phyloP scores from a whole-genome alignment of 169 alveolate species.

The Cryptosporidium sp. region DNA sequence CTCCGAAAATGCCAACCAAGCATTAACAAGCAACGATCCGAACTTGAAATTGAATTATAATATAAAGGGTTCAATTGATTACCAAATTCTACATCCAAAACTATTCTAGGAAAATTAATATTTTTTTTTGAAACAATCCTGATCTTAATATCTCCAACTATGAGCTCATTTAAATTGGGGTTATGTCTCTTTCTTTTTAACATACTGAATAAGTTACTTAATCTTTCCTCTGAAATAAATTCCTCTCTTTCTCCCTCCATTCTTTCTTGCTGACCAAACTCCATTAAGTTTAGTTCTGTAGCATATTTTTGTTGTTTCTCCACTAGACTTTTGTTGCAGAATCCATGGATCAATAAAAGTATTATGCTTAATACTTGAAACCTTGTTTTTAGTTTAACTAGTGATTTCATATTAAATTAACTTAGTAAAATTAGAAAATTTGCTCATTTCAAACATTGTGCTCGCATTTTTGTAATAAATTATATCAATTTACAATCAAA shows the following conservation, averaged over 20 bases:
- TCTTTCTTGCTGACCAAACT: not conserved
- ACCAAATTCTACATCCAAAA: slow-evolving; percentile 50
- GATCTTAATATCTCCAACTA: slow-evolving; percentile 10
- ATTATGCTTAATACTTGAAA: not conserved
- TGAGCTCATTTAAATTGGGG: not conserved
- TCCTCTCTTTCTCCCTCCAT: not conserved
- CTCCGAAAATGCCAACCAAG: slow-evolving; percentile 21
- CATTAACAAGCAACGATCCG: slow-evolving; percentile 1
- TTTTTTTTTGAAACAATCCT: not conserved
- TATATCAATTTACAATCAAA: not conserved
- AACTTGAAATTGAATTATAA: not conserved
- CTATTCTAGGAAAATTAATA: not conserved
- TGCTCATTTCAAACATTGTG: not conserved
- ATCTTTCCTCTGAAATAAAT: not conserved
- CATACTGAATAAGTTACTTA: not conserved
- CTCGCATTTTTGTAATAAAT: slow-evolving; percentile 5
- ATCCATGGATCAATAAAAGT: not conserved
- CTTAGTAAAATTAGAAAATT: not conserved
- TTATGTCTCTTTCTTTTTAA: not conserved
- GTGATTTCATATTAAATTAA: not conserved
- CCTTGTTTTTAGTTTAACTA: not conserved
- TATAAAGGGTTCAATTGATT: slow-evolving; percentile 44
- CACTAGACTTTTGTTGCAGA: not conserved
- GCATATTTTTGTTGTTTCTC: not conserved
- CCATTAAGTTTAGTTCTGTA: not conserved